phyloP scores from a whole-genome alignment of 495 filamentous ascomycete genomes.

The Evernia prunastri region DNA sequence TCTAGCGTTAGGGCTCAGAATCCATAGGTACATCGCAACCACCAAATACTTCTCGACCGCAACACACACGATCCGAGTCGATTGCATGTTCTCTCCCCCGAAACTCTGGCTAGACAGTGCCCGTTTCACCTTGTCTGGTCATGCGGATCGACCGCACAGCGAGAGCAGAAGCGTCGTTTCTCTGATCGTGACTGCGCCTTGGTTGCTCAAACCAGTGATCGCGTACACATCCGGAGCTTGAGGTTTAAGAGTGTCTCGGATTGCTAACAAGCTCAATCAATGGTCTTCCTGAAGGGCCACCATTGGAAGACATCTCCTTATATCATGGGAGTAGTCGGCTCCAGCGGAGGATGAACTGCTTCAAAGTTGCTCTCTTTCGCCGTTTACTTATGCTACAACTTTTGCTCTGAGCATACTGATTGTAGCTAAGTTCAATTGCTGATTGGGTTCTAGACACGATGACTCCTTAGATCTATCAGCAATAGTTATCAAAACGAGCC shows the following conservation, averaged over 20 bases:
- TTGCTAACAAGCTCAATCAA: no score
- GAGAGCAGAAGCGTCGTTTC: no score
- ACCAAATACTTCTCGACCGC: no score
- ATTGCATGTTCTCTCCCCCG: no score
- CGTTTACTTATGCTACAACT: neutral
- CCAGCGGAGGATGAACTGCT: neutral
- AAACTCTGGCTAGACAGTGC: no score
- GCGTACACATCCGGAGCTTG: neutral
- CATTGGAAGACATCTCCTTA: neutral
- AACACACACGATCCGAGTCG: no score
- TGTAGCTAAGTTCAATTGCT: neutral
- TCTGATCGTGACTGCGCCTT: no score
- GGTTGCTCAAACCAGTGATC: no score
- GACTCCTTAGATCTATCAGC: neutral
- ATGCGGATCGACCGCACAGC: no score
- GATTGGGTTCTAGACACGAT: neutral
- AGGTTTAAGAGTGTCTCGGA: neutral
- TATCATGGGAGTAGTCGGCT: neutral
- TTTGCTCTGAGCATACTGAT: neutral
- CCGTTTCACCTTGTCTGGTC: no score
- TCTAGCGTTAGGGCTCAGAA: neutral
- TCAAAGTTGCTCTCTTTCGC: neutral
- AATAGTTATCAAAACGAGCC: neutral
- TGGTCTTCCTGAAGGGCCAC: neutral
- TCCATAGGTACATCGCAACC: no score